phyloP scores from a whole-genome alignment of 306 rosid genomes.

The Macrotyloma uniflorum region DNA sequence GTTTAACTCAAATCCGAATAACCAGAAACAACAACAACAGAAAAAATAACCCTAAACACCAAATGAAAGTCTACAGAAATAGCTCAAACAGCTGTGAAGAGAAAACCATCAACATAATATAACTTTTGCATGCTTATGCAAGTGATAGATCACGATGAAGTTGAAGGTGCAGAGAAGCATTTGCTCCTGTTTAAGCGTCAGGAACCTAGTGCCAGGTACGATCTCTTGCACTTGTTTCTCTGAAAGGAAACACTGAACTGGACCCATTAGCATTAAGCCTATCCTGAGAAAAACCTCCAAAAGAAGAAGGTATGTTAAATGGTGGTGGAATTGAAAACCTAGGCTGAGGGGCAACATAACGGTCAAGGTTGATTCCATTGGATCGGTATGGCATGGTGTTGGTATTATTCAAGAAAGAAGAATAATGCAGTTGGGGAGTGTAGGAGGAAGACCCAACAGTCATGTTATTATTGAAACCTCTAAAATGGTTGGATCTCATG shows the following conservation, averaged over 20 bases:
- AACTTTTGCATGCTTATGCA: neutral
- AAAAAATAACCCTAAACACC: neutral
- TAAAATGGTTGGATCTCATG: conserved; percentile 40
- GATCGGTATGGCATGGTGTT: conserved; percentile 41
- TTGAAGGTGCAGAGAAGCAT: neutral
- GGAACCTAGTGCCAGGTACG: neutral
- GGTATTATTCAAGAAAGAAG: conserved; percentile 31
- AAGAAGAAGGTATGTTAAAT: neutral
- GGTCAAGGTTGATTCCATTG: conserved; percentile 39
- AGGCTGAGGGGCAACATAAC: neutral
- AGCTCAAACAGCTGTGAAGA: neutral
- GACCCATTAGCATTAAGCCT: conserved; percentile 36
- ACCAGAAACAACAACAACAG: neutral
- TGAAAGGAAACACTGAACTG: neutral
- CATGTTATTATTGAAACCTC: conserved; percentile 43
- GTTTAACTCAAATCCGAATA: neutral
- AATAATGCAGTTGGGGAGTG: conserved; percentile 48
- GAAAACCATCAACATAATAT: neutral
- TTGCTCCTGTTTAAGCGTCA: neutral
- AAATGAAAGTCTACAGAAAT: neutral
- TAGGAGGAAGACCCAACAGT: conserved; percentile 52
- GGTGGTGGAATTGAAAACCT: neutral
- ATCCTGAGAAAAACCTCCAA: neutral
- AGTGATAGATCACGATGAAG: neutral
- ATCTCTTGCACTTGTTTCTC: neutral